Conservation (phyloP, 176 grass and related monocot species). For the Cenchrus americanus region DNA sequence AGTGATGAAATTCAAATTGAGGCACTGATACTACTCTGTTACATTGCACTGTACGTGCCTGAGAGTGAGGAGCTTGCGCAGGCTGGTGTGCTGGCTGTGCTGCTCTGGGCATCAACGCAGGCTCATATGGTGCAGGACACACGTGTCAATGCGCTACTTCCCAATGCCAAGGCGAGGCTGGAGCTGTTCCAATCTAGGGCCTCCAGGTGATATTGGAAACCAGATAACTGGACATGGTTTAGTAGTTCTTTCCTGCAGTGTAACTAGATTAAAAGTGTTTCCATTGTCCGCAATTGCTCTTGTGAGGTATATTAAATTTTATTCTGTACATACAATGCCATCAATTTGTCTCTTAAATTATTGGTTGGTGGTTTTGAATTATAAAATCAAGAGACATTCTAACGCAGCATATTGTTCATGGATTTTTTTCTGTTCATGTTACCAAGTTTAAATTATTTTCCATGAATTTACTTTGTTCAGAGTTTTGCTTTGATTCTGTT, state of each 20-base stretch:
- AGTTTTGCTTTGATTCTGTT: constrained; percentile 1
- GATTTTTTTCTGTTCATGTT: not conserved
- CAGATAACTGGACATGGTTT: constrained; percentile 20
- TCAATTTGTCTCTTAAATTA: constrained; percentile 38
- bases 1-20: constrained; percentile 79
- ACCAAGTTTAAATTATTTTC: not conserved
- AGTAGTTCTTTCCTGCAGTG: constrained; percentile 31
- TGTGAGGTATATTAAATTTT: constrained; percentile 33
- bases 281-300: constrained; percentile 39
- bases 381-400: constrained; percentile 14
- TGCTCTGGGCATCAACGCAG: constrained; percentile 91
- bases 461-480: not conserved
- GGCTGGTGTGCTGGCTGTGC: constrained; percentile 67
- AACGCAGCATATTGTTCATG: constrained; percentile 15
- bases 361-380: constrained; percentile 40
- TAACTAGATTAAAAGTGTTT: constrained; percentile 44
- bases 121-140: constrained; percentile 73
- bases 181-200: constrained; percentile 81
- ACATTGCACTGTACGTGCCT: constrained; percentile 74
- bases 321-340: constrained; percentile 41
- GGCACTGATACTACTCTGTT: constrained; percentile 76
- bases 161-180: constrained; percentile 60
- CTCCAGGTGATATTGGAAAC: constrained; percentile 46
- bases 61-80: constrained; percentile 83
- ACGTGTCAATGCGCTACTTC: constrained; percentile 58